Evolutionary conservation across 768 basidiomycete species (phyloP).

Genomic region (Mrakia hoshinonis): DNA sequence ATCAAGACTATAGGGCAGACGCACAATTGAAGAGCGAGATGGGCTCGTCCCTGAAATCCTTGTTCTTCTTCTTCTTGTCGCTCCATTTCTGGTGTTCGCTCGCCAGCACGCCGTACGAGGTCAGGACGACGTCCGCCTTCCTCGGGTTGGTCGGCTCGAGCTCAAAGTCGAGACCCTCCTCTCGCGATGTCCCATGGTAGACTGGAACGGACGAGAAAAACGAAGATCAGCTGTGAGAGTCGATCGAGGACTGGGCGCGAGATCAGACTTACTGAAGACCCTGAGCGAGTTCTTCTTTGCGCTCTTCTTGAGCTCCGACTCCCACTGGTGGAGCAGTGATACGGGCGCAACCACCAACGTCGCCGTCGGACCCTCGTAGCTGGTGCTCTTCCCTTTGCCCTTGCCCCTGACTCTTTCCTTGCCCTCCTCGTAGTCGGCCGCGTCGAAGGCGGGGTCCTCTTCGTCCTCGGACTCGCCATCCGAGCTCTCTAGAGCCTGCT

Average conservation of each 20-base stretch:
- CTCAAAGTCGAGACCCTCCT: background rate
- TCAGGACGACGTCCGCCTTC: slow-evolving; percentile 22
- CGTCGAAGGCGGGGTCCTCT: slow-evolving; percentile 13
- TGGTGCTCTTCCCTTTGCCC: background rate
- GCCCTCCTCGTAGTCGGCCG: slow-evolving; percentile 5
- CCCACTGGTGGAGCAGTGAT: slow-evolving; percentile 84
- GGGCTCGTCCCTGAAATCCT: background rate
- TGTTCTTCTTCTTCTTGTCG: slow-evolving; percentile 8
- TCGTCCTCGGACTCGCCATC: background rate
- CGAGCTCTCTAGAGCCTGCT: background rate
- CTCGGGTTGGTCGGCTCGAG: slow-evolving; percentile 26
- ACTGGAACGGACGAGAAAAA: background rate
- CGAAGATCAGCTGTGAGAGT: background rate
- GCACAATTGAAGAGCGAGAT: slow-evolving; percentile 16
- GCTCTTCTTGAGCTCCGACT: slow-evolving; percentile 79
- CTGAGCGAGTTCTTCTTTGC: slow-evolving; percentile 60
- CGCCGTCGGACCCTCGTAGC: slow-evolving; percentile 42
- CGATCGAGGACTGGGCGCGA: background rate
- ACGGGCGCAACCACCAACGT: slow-evolving; percentile 90
- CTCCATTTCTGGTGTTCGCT: slow-evolving; percentile 20
- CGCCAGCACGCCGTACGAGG: slow-evolving; percentile 3
- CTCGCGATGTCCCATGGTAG: slow-evolving; percentile 8
- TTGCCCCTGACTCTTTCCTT: background rate
- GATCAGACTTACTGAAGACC: slow-evolving; percentile 42
- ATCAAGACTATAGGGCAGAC: background rate